A percentile compares a stretch with the other conserved stretches of the same genome.
Conservation (phyloP, 257 asterid genomes). For the Solanum dulcamara region DNA sequence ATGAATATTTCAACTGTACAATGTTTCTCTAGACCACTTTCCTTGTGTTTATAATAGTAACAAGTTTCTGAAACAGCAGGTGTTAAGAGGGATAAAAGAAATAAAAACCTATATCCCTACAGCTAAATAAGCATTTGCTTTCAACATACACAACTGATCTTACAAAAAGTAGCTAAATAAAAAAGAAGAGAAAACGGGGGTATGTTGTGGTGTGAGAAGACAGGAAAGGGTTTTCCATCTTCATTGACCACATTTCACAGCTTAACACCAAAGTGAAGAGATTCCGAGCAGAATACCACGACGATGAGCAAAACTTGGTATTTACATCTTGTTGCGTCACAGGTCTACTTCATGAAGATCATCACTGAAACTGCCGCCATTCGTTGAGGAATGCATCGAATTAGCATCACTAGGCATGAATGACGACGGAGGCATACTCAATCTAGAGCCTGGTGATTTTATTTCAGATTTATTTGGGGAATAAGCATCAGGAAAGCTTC, state of each 20-base stretch:
- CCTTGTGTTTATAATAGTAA: not conserved
- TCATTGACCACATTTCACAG: not conserved
- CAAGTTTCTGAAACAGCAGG: not conserved
- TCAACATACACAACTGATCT: constrained; percentile 32
- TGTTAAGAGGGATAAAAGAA: not conserved
- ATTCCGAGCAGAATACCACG: not conserved
- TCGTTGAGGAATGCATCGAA: constrained; percentile 16
- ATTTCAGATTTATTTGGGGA: constrained; percentile 21
- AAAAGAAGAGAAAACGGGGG: not conserved
- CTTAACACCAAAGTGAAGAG: not conserved
- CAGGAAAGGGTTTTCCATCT: not conserved
- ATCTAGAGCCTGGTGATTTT: constrained; percentile 47
- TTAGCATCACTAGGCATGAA: constrained; percentile 22
- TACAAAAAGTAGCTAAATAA: not conserved
- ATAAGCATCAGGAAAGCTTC: constrained; percentile 32
- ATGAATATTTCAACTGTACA: constrained; percentile 51
- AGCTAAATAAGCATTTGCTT: constrained; percentile 17
- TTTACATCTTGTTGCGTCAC: constrained; percentile 42
- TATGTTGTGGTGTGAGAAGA: not conserved
- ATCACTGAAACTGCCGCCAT: constrained; percentile 43
- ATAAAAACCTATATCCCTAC: constrained; percentile 35
- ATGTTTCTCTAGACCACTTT: constrained; percentile 3
- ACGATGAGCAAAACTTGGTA: constrained; percentile 24
- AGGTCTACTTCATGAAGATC: constrained; percentile 94
- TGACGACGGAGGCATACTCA: constrained; percentile 24